phyloP scores from a whole-genome alignment of 2,329 filamentous ascomycete species.

The Thelonectria blattea region DNA sequence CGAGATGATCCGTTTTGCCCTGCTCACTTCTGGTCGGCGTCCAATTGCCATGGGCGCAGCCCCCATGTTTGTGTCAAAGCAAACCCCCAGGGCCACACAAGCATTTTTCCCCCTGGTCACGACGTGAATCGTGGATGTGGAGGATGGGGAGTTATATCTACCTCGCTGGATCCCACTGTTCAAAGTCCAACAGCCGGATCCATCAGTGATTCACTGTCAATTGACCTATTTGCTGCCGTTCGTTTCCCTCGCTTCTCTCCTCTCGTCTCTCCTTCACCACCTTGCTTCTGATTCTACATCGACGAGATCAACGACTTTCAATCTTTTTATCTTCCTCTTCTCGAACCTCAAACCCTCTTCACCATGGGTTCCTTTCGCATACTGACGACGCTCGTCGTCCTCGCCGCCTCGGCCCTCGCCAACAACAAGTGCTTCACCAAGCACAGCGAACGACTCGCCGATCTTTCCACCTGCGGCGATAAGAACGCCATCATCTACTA shows the following conservation, averaged over 20 bases:
- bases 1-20: neutral
- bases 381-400: neutral
- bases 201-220: neutral
- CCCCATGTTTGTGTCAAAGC: too few species aligned
- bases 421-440: neutral
- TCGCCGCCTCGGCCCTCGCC: neutral
- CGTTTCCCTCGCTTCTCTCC: neutral
- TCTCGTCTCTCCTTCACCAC: neutral
- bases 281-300: neutral
- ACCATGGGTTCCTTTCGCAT: constrained; percentile 4
- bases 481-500: neutral
- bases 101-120: neutral
- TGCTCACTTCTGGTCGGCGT: too few species aligned
- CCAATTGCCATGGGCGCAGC: too few species aligned
- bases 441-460: neutral
- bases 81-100: too few species aligned
- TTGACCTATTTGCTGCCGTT: neutral
- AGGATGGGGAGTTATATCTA: neutral
- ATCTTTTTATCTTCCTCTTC: neutral
- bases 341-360: neutral
- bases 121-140: neutral
- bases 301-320: neutral
- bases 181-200: neutral
- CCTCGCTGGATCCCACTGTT: neutral
- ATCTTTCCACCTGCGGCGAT: neutral